A percentile compares a stretch with the other conserved stretches of the same genome.
phyloP scores from a whole-genome alignment of 352 stramenopile genomes.

The Phytopythium ostracodes region DNA sequence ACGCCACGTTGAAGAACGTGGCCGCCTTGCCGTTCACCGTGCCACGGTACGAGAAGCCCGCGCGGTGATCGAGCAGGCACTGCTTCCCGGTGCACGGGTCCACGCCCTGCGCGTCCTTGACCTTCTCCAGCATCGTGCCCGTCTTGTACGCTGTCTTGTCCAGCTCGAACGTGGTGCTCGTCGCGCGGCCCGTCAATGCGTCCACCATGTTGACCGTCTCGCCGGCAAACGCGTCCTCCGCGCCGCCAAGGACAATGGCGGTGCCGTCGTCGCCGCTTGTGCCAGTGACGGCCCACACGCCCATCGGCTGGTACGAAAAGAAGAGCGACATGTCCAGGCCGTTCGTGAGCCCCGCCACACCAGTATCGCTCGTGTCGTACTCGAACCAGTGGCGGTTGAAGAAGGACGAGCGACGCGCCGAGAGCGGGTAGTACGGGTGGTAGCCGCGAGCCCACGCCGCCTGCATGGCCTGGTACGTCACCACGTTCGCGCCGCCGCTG shows the following conservation, averaged over 20 bases:
- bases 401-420: constrained; percentile 79
- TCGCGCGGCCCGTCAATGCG: constrained; percentile 21
- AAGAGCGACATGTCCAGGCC: constrained; percentile 58
- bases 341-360: constrained; percentile 39
- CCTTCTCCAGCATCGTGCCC: constrained; percentile 47
- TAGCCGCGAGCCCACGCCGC: constrained; percentile 53
- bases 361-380: constrained; percentile 49
- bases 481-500: constrained; percentile 26
- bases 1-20: constrained; percentile 80
- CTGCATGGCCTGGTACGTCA: constrained; percentile 69
- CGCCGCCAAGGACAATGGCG: constrained; percentile 27
- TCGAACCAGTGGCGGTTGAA: constrained; percentile 85
- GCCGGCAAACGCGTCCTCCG: constrained; percentile 34
- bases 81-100: constrained; percentile 26
- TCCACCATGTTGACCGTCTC: constrained; percentile 34
- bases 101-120: constrained; percentile 26
- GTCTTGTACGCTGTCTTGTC: constrained; percentile 37
- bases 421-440: constrained; percentile 86
- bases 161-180: constrained; percentile 24
- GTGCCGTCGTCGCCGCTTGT: constrained; percentile 11
- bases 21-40: constrained; percentile 6
- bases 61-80: constrained; percentile 58
- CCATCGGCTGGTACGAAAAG: constrained; percentile 64
- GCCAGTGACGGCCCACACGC: constrained; percentile 65
- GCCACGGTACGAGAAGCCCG: constrained; percentile 39